Base-by-base conservation (phyloP, 306 rosid genomes). In the Cicer arietinum region DNA sequence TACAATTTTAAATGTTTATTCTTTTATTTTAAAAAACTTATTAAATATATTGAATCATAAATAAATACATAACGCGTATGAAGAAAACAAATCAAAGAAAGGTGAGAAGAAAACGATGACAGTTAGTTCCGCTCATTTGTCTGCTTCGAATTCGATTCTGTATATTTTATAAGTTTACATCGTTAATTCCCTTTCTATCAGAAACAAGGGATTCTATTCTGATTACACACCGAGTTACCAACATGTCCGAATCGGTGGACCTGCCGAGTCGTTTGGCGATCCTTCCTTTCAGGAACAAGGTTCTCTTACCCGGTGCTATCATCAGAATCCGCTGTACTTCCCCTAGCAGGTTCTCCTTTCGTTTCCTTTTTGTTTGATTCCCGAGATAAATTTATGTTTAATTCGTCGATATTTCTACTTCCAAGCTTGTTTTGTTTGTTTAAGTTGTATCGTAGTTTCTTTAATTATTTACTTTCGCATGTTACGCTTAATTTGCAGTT, bases 321-420 rank as follows among this genome's bases (percentile, higher is more conserved):
- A 94, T 94, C 71, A 89, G 99, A 79, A 94, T 94, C 86, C 97
- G 96, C 2, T 94, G 99, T 85, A 94, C 99, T 84, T 92, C 99
- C 0, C 90, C 97, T 6, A 92, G 95, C 90, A 94, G 97, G 99
- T 94, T 1, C 54, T 58, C 12, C 18, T 8, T 20, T 35, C 7
- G 59, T 58, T 52, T 14, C 7, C 51, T 16, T 25, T 9, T 50
- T 9, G 6, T 61, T 57, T 46, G 7, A 41, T 74, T 63, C 5
- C 22, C 41, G 12, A 39, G 10, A 8, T 3, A 56, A 6, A 12
- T 77, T 69, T 17, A 16, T 10, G 0, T 50, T 74, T 2, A 18
- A 40, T 73, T 62, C 7, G 6, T 75, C 45, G 5, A 10, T 42
- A 1, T 6, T 17, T 44, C 41, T 14, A 16, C 13, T 64, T 39